phyloP scores from a whole-genome alignment of 192 early-diverging fungal species.

The Coemansia sp. region DNA sequence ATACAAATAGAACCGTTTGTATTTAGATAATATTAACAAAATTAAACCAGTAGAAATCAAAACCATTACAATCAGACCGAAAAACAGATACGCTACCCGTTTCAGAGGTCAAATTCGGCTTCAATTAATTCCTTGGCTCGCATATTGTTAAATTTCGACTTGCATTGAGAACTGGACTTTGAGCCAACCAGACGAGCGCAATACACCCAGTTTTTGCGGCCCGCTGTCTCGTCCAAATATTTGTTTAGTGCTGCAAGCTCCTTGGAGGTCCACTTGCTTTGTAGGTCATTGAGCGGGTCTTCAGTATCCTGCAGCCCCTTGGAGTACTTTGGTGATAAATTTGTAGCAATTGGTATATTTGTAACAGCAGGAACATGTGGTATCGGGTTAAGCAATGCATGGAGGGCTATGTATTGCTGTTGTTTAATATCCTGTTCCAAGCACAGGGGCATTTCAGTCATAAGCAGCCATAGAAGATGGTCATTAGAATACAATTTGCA shows the following conservation, averaged over 20 bases:
- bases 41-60: too few relatives aligned
- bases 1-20: too few relatives aligned
- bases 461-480: neutral
- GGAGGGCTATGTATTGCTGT: neutral
- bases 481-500: neutral
- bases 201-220: slow-evolving; percentile 14
- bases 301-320: neutral
- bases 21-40: too few relatives aligned
- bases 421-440: neutral
- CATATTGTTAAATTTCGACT: slow-evolving; percentile 18
- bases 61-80: too few relatives aligned
- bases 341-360: neutral
- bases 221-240: neutral
- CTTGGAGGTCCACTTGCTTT: slow-evolving; percentile 4
- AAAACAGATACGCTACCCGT: too few relatives aligned
- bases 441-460: slow-evolving; percentile 8
- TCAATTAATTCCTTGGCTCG: neutral
- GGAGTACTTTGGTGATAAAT: neutral
- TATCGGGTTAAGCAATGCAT: neutral
- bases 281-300: neutral
- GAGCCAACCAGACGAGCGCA: slow-evolving; percentile 7
- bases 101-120: too few relatives aligned
- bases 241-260: neutral
- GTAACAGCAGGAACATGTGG: too few relatives aligned
- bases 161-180: slow-evolving; percentile 20